Base-by-base conservation (phyloP, 345 rosid genomes). In the Cardamine resedifolia region DNA sequence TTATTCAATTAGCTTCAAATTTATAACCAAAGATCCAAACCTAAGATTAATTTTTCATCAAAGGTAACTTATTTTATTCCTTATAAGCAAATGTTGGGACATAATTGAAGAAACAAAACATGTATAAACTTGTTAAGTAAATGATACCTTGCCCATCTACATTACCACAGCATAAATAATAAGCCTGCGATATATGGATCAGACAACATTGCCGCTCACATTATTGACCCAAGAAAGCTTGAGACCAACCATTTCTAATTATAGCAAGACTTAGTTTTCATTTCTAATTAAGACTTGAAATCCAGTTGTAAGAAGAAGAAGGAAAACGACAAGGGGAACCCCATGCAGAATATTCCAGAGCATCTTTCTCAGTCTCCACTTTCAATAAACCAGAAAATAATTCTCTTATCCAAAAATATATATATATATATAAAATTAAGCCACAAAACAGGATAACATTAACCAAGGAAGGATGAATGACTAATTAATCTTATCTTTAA, bases 321-420 rank as follows among this genome's bases (percentile, higher is more conserved):
- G 5, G 70, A 56, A 27, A 56, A 55, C 21, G 67, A 70, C 66
- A 70, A 36, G 26, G 7, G 62, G 58, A 31, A 45, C 58, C 58
- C 57, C 65, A 47, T 64, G 61, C 56, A 70, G 76, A 76, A 76
- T 76, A 76, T 76, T 64, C 79, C 39, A 48, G 49, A 63, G 80
- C 80, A 76, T 76, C 47, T 64, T 63, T n/a, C 52, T 48, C 33
- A 20, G 9, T 24, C n/a, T 55, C 11, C 49, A 34, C 52, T 62
- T 62, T 21, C 31, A 12, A 52, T 41, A 53, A 39, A 30, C 38
- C 68, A 68, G 15, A 41, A 10, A 49, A 19, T 60, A 14, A 15
- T 56, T 33, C 7, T 23, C 38, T 24, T 5, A 24, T 43, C 38
- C 38, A 23, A 58, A 33, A 39, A 33, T 57, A 6, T 10, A n/a